phyloP scores from a whole-genome alignment of 1,139 yeast species.

The Entelexis sorbosivorans region DNA sequence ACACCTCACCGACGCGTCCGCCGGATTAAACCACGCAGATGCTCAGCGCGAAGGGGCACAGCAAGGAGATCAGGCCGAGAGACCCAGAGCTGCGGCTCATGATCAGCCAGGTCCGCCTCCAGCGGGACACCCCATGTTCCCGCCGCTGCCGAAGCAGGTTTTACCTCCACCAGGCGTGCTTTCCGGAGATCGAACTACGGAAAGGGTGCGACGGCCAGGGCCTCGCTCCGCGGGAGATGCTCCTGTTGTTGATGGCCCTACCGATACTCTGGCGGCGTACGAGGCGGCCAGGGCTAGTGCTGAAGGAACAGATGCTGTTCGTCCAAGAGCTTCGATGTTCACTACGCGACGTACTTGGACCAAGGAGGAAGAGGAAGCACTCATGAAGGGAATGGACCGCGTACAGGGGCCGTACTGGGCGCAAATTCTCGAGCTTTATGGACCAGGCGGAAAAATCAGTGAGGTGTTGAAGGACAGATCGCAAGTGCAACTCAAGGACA shows the following conservation, averaged over 20 bases:
- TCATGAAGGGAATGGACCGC: conserved; percentile 62
- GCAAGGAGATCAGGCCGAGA: no score
- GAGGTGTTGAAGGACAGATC: conserved; percentile 78
- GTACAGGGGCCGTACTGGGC: conserved; percentile 90
- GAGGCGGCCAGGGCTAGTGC: conserved; percentile 25
- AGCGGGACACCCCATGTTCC: conserved; percentile 20
- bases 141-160: conserved; percentile 21
- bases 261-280: conserved; percentile 24
- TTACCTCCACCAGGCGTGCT: conserved; percentile 13
- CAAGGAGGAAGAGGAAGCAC: conserved; percentile 74
- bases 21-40: background rate
- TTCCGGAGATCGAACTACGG: background rate
- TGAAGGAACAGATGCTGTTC: conserved; percentile 22
- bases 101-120: conserved; percentile 7
- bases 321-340: conserved; percentile 20
- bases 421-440: conserved; percentile 72
- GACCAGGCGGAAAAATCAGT: conserved; percentile 80
- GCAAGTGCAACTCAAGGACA: conserved; percentile 86
- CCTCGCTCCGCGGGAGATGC: conserved; percentile 12
- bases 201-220: conserved; percentile 10
- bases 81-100: background rate
- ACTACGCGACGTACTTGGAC: conserved; percentile 66
- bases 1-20: background rate
- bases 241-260: conserved; percentile 11
- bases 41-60: no score